Percentiles rank a stretch among this genome's conserved stretches.
phyloP scores from a whole-genome alignment of 495 filamentous ascomycete species.

The Aspergillus saccharolyticus region DNA sequence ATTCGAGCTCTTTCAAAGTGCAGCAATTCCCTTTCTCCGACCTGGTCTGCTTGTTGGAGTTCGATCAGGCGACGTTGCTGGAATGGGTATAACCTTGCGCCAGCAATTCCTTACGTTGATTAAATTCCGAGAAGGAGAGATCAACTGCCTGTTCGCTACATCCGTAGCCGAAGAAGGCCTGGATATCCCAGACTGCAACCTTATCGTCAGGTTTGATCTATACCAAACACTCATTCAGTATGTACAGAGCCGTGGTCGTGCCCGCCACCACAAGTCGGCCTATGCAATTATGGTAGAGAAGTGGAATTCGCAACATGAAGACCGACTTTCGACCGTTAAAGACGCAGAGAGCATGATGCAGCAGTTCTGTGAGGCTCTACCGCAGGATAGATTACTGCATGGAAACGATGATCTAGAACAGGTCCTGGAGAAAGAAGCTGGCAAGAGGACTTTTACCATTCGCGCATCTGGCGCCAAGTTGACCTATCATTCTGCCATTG shows the following conservation, averaged over 20 bases:
- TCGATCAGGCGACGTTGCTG: constrained; percentile 40
- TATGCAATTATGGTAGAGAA: constrained; percentile 81
- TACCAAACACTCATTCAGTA: constrained; percentile 91
- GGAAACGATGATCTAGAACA: constrained; percentile 56
- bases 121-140: constrained; percentile 70
- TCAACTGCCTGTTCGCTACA: constrained; percentile 90
- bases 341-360: constrained; percentile 55
- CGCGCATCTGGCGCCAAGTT: constrained; percentile 70
- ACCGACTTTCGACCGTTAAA: constrained; percentile 52
- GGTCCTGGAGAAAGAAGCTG: constrained; percentile 50
- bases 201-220: constrained; percentile 86
- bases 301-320: constrained; percentile 55
- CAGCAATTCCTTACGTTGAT: constrained; percentile 72
- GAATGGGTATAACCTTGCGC: constrained; percentile 59
- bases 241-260: constrained; percentile 90
- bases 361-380: constrained; percentile 68
- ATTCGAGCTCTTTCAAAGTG: constrained; percentile 54
- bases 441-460: constrained; percentile 55
- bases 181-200: constrained; percentile 92
- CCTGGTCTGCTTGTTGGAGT: constrained; percentile 65
- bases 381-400: constrained; percentile 66
- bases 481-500: constrained; percentile 68
- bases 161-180: constrained; percentile 93
- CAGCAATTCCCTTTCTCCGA: constrained; percentile 55
- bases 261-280: constrained; percentile 66